Base-by-base conservation (phyloP, 2,329 filamentous ascomycete species). In the Juglanconis juglandina region DNA sequence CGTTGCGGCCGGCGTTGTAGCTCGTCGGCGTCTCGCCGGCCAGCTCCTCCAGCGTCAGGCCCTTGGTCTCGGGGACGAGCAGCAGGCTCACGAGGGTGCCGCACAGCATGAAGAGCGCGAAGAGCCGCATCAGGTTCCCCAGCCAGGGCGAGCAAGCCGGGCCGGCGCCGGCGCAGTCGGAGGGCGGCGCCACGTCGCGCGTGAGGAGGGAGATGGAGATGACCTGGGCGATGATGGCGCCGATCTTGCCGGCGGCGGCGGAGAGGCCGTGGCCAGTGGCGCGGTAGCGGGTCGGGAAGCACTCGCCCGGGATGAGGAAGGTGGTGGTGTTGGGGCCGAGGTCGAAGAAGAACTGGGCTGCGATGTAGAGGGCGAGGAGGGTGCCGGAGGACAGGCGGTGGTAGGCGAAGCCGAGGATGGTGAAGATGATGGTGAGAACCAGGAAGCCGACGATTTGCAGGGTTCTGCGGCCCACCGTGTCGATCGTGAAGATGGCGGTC, bases 21-120 rank as follows among this genome's bases (percentile, higher is more conserved):
- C 77, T 87, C 24, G 86, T 87, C 2, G 85, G 81, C 3, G 83
- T 77, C 71, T 91, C 88, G 9, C 87, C 87, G 1, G 87, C 82
- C 14, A 92, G 75, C 64, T 87, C 83, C 70, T 92, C 91, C 47
- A 95, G 77, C 0, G 89, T 91, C 71, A 86, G 80, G 1, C 88
- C 82, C 76, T 89, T 92, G 0, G 88, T 92, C 75, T 92, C 90
- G 0, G 89, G 89, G 30, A 93, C 86, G n/a, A 94, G 75, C 3
- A 92, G 76, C 3, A 92, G 76, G 1, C 87, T 87, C 3, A 85
- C 85, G 51, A 91, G 73, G 51, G 84, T 82, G 41, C 91, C 91
- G 55, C 83, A 81, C 5, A 93, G 79, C 90, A 92, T 93, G 78
- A 94, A 92, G 9, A 91, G 78, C 0, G 89, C 88, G 72, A 91